Percentiles rank a stretch among this genome's conserved stretches.
These are phyloP conservation scores for Irpex sp. DNA, from an alignment of 1,284 basidiomycete species.

Conservation along the genomic window DNA sequence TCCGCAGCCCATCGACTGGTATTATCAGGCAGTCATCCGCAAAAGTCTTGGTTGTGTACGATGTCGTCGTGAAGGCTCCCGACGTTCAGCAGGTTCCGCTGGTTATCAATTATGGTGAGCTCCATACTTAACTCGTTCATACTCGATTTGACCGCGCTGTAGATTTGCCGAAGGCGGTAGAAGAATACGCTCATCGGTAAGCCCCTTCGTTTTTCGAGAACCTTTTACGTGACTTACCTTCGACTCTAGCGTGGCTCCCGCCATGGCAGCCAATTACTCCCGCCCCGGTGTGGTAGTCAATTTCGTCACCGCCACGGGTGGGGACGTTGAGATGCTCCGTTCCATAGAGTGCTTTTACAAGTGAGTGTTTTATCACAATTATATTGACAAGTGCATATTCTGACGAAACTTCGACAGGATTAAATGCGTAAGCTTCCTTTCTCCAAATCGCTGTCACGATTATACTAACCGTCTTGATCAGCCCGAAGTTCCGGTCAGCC, in stretches of 20 bases:
- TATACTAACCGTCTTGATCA: slow-evolving; percentile 28
- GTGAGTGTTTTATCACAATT: slow-evolving; percentile 33
- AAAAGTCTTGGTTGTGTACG: slow-evolving; percentile 87
- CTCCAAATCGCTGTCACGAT: background rate
- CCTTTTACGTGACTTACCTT: slow-evolving; percentile 9
- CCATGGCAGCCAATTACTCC: slow-evolving; percentile 75
- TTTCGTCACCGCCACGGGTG: slow-evolving; percentile 94
- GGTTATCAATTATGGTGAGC: slow-evolving; percentile 85
- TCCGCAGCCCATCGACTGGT: slow-evolving; percentile 53
- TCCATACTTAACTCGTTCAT: background rate
- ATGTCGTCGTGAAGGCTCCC: slow-evolving; percentile 85
- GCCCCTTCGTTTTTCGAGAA: slow-evolving; percentile 15
- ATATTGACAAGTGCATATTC: background rate
- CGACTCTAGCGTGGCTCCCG: slow-evolving; percentile 65
- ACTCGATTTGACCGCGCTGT: background rate
- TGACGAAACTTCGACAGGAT: slow-evolving; percentile 48
- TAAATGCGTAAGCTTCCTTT: slow-evolving; percentile 72
- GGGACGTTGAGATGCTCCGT: slow-evolving; percentile 96
- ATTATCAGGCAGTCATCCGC: slow-evolving; percentile 59
- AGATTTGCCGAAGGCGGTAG: slow-evolving; percentile 94
- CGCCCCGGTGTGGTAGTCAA: slow-evolving; percentile 89
- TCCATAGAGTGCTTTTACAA: slow-evolving; percentile 98
- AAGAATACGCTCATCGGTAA: slow-evolving; percentile 91
- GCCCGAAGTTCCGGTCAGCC: slow-evolving; percentile 85
- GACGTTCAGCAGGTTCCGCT: slow-evolving; percentile 89